A percentile compares a stretch with the other conserved stretches of the same genome.
phyloP scores from a whole-genome alignment of 352 stramenopile species.

The Elongisporangium undulatum region DNA sequence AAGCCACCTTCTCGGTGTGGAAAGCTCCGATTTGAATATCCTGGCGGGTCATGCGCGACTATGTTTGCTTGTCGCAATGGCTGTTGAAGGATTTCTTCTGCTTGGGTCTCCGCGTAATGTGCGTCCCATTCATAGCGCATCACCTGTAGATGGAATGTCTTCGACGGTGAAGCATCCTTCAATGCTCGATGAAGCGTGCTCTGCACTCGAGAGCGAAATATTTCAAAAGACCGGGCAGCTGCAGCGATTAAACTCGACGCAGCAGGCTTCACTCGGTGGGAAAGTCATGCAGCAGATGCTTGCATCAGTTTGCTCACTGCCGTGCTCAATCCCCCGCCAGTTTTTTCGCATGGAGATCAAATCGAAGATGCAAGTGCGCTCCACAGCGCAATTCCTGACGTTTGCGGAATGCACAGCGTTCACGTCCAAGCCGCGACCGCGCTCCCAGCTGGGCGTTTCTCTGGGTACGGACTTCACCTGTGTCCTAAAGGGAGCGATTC shows the following conservation, averaged over 20 bases:
- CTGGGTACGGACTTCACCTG: slow-evolving; percentile 47
- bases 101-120: slow-evolving; percentile 1
- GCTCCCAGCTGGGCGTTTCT: slow-evolving; percentile 44
- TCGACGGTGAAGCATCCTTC: neutral
- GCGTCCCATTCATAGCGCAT: neutral
- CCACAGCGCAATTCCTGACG: slow-evolving; percentile 44
- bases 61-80: slow-evolving; percentile 22
- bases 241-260: slow-evolving; percentile 11
- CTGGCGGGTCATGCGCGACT: slow-evolving; percentile 18
- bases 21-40: slow-evolving; percentile 17
- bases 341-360: slow-evolving; percentile 40
- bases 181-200: neutral
- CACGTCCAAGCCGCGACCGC: slow-evolving; percentile 36
- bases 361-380: slow-evolving; percentile 15
- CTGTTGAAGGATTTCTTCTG: slow-evolving; percentile 31
- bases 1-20: slow-evolving; percentile 21
- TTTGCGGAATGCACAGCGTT: slow-evolving; percentile 35
- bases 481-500: slow-evolving; percentile 33
- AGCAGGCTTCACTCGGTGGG: slow-evolving; percentile 21
- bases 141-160: neutral
- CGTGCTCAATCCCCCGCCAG: slow-evolving; percentile 20
- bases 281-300: slow-evolving; percentile 36
- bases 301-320: slow-evolving; percentile 18
- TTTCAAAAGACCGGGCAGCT: slow-evolving; percentile 11
- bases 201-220: slow-evolving; percentile 1